Evolutionary conservation across 495 filamentous ascomycete genomes (phyloP), one percentile per base, ranked within the genome.

Genomic region (Penicillium coffeae): DNA sequence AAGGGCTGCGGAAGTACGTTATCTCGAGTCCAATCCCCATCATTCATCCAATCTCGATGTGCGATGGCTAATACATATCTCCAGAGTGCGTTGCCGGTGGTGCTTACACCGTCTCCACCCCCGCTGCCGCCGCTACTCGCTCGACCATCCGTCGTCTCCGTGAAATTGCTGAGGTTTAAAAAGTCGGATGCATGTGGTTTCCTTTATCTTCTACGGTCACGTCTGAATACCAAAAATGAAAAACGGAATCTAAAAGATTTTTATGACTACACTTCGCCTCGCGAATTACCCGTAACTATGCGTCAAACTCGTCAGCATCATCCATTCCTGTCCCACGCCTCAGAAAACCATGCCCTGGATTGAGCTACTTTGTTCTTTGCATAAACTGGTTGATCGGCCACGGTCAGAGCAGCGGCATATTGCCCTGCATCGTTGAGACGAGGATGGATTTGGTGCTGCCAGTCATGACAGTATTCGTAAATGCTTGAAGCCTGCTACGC

Each of bases 61-160:
- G 25, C 25, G 25, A 30, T 30, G 25, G 25, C 25, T 30, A 30
- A 30, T 10, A 30, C n/a, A 30, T 30, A 30, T 30, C 10, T 10
- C 10, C 25, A 30, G 25, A 95, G 88, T 87, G 82, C 53, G 84
- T 96, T 60, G 93, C 93, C 71, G 93, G 93, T 67, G 94, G 93
- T 69, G 93, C 93, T 56, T 98, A 92, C 82, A 87, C 86, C 54
- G 88, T 97, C 64, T 86, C 94, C 45, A 97, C 94, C 51, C 90
- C 94, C 45, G 92, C 94, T 59, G 93, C 93, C 48, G 92, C 93
- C 59, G 90, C 93, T 47, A 95, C 90, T 71, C 84, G 94, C 71
- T 96, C 92, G 55, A 98, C 93, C 58, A 93, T 98, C 72, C 88
- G 94, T 72, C 84, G 93, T 79, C 82, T 98, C 76, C 85, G 93